Base-by-base conservation (phyloP, 495 filamentous ascomycete genomes). In the Xylaria bambusicola region DNA sequence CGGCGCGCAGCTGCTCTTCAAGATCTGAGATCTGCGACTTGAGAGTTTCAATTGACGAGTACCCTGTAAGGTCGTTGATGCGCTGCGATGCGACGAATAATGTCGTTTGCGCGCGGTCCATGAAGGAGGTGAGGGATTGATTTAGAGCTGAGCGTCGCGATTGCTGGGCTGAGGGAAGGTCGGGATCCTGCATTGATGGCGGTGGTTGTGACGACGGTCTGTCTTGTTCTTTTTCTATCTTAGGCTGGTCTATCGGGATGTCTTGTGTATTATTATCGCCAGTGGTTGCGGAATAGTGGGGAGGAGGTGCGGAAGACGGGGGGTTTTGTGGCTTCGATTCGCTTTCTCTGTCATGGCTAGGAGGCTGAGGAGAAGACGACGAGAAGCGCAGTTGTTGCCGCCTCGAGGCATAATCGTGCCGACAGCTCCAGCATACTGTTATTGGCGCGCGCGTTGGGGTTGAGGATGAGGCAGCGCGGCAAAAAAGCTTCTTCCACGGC, bases 1-100 rank as follows among this genome's bases (percentile, higher is more conserved):
- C 85, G 17, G 75, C 61, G 50, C 81, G 82, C 31, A 93, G 88
- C 23, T 76, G 73, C 8, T 71, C 51, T 71, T 98, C 94, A 82
- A 82, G 89, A 6, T 68, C 68, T 20, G 83, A 79, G 71, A 98
- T 97, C 15, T 86, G 81, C 5, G 76, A 73, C 69, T 96, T 93
- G 48, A 98, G 79, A 10, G 86, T 77, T 69, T 97, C 94, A 72
- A 98, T 98, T 35, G 88, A 87, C 1, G 89, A 88, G 81, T 98
- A 98, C 12, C 95, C 95, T 1, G 95, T 98, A 47, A 96, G 79
- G 66, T 90, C 89, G 72, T 98, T 98, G 73, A 98, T 81, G 55
- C 86, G 87, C 68, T 96, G 92, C 4, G 89, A 88, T 10, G 92
- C 92, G 53, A 86, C 82, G 62, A 95, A 90, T 33, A 92, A 78